Conservation (phyloP, 2,329 filamentous ascomycete genomes). For the Erysiphe pulchra region DNA sequence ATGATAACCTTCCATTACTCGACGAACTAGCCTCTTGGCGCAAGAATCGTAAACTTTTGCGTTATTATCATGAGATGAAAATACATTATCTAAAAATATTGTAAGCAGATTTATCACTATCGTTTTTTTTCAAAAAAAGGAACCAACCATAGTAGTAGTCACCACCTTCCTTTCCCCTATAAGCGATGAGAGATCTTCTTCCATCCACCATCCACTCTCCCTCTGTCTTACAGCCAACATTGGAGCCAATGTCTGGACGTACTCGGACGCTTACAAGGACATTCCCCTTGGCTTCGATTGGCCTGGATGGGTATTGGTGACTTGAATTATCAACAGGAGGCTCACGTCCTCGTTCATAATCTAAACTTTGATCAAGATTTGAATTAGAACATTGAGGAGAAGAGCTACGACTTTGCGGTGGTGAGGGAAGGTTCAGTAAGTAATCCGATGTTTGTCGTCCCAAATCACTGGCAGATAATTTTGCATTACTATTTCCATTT, state of each 20-base stretch:
- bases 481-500: slow-evolving; percentile 42
- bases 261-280: slow-evolving; percentile 89
- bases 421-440: slow-evolving; percentile 52
- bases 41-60: slow-evolving; percentile 81
- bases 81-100: slow-evolving; percentile 59
- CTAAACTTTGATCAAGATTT: slow-evolving; percentile 57
- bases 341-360: slow-evolving; percentile 18
- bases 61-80: slow-evolving; percentile 82
- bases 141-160: slow-evolving; percentile 71
- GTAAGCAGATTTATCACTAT: slow-evolving; percentile 3
- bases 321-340: slow-evolving; percentile 4
- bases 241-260: slow-evolving; percentile 50
- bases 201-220: slow-evolving; percentile 85
- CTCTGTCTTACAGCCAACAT: slow-evolving; percentile 33
- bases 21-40: slow-evolving; percentile 76
- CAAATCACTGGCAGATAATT: slow-evolving; percentile 36
- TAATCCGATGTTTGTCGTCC: slow-evolving; percentile 46
- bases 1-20: slow-evolving; percentile 98
- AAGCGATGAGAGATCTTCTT: slow-evolving; percentile 56
- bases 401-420: slow-evolving; percentile 69
- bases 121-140: background rate
- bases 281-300: slow-evolving; percentile 60
- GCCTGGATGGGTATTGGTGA: slow-evolving; percentile 20
- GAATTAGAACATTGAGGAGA: slow-evolving; percentile 78
- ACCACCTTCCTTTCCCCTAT: slow-evolving; percentile 68